phyloP scores from a whole-genome alignment of 345 rosid genomes.

The Moricandia arvensis region DNA sequence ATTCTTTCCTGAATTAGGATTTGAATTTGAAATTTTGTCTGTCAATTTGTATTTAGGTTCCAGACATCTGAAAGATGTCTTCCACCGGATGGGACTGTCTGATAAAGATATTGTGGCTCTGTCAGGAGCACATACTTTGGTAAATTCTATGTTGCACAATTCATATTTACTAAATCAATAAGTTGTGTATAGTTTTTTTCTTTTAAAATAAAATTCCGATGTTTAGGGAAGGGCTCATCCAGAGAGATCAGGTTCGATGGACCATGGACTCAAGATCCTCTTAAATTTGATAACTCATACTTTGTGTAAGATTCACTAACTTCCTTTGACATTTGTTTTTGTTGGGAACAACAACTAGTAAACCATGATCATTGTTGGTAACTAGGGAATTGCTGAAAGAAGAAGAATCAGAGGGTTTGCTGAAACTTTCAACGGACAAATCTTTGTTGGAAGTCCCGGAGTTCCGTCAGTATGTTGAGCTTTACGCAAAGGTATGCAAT shows the following conservation, averaged over 20 bases:
- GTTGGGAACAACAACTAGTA: neutral
- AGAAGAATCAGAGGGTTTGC: conserved; percentile 59
- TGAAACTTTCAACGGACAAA: conserved; percentile 76
- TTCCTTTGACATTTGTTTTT: neutral
- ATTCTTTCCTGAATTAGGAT: neutral
- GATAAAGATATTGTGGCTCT: conserved; percentile 84
- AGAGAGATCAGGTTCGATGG: conserved; percentile 91
- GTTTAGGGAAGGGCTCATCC: conserved; percentile 83
- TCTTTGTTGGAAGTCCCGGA: conserved; percentile 62
- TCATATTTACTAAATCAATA: conserved; percentile 38
- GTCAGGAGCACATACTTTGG: conserved; percentile 32
- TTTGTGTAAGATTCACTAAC: conserved; percentile 59
- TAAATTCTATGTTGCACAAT: conserved; percentile 59
- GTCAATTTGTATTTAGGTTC: conserved; percentile 46
- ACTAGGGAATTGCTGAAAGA: conserved; percentile 65
- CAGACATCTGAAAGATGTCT: conserved; percentile 70
- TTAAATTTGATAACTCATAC: conserved; percentile 86
- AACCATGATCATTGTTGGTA: neutral
- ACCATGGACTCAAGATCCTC: conserved; percentile 87
- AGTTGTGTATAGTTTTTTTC: neutral
- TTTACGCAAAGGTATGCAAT: conserved; percentile 66
- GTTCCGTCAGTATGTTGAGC: conserved; percentile 61
- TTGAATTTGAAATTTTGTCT: conserved; percentile 1
- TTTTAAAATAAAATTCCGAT: conserved; percentile 2
- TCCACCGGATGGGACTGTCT: conserved; percentile 78